Evolutionary conservation across 306 rosid species (phyloP).

Genomic region (Quillaja saponaria): DNA sequence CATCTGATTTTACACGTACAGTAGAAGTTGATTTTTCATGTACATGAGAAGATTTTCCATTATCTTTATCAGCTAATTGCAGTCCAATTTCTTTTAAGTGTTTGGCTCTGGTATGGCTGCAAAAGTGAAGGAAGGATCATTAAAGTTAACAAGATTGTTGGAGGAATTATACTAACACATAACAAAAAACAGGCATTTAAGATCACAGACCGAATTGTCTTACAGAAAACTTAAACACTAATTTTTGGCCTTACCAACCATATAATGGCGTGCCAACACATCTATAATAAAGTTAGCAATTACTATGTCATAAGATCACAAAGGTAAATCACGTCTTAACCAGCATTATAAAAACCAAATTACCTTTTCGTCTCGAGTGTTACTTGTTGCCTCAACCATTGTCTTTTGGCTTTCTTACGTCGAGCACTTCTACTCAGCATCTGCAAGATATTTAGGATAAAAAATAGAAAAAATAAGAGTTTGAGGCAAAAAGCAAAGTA

Average conservation of each 20-base stretch:
- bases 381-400: conserved; percentile 70
- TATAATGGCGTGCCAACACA: conserved; percentile 21
- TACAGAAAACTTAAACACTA: conserved; percentile 12
- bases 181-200: conserved; percentile 17
- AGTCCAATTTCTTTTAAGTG: conserved; percentile 39
- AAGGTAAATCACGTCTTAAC: conserved; percentile 14
- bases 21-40: conserved; percentile 42
- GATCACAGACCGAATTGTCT: conserved; percentile 22
- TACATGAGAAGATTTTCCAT: conserved; percentile 32
- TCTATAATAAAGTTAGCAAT: no score
- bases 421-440: conserved; percentile 84
- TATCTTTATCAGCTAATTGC: conserved; percentile 40
- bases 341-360: conserved; percentile 13
- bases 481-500: neutral
- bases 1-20: conserved; percentile 43
- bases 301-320: no score
- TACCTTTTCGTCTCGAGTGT: conserved; percentile 67
- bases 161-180: conserved; percentile 15
- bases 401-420: conserved; percentile 82
- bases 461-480: neutral
- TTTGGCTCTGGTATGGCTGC: conserved; percentile 48
- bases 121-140: conserved; percentile 33
- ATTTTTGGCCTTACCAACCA: conserved; percentile 20
- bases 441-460: conserved; percentile 41
- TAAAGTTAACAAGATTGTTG: conserved; percentile 18